Evolutionary conservation across 768 basidiomycete species (phyloP).

Genomic region (Saitozyma podzolica): DNA sequence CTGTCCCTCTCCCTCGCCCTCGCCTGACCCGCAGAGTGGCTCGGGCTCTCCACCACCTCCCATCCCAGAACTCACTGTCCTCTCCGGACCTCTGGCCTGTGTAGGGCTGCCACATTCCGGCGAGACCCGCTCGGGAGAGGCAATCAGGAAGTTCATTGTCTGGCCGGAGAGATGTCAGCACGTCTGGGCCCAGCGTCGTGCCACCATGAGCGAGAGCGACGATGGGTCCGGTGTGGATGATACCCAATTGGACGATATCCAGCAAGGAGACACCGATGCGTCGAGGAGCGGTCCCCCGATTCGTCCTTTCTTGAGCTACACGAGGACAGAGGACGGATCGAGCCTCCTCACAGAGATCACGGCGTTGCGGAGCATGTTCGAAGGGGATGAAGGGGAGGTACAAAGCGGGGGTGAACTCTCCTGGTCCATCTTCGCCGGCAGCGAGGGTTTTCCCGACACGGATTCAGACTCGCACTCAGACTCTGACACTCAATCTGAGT

Average conservation of each 20-base stretch:
- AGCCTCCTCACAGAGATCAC: constrained; percentile 30
- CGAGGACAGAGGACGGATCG: constrained; percentile 38
- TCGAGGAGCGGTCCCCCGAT: neutral
- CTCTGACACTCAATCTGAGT: no score
- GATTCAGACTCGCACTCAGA: neutral
- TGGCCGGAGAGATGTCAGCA: constrained; percentile 28
- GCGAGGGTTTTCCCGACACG: neutral
- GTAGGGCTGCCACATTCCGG: constrained; percentile 20
- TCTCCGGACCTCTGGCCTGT: constrained; percentile 32
- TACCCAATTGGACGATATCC: neutral
- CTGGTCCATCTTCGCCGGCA: no score
- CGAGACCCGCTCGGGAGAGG: constrained; percentile 14
- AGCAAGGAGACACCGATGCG: no score
- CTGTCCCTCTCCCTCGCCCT: neutral
- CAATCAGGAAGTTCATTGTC: constrained; percentile 25
- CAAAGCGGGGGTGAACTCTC: constrained; percentile 27
- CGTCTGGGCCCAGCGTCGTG: neutral
- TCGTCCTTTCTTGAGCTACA: constrained; percentile 37
- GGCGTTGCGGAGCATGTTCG: constrained; percentile 31
- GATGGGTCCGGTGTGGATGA: neutral
- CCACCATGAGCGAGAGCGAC: neutral
- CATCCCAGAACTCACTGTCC: constrained; percentile 34
- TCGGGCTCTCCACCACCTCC: constrained; percentile 9
- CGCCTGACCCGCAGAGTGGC: constrained; percentile 6
- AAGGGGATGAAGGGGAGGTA: constrained; percentile 20